Evolutionary conservation across 106 monocot genomes (phyloP).

Genomic region (Vanilla planifolia): DNA sequence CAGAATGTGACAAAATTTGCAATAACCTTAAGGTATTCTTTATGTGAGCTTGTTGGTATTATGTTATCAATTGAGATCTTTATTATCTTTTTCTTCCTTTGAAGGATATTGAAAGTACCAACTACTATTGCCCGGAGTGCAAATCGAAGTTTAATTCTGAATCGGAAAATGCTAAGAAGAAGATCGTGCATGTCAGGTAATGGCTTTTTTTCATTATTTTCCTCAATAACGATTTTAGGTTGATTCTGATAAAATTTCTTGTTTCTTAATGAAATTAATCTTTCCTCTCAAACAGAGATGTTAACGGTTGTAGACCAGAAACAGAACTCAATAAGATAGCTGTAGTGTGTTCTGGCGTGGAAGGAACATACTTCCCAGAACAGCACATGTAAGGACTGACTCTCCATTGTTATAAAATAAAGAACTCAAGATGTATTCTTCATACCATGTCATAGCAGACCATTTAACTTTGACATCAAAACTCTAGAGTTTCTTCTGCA

Average conservation of each 20-base stretch:
- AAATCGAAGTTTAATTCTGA: conserved; percentile 43
- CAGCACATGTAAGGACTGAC: conserved; percentile 69
- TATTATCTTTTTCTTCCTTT: neutral
- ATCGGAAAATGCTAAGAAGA: conserved; percentile 34
- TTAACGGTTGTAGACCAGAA: conserved; percentile 17
- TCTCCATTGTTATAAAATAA: neutral
- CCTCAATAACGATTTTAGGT: neutral
- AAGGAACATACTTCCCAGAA: conserved; percentile 69
- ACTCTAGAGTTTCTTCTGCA: no score
- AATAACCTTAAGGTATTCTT: conserved; percentile 48
- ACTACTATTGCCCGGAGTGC: conserved; percentile 92
- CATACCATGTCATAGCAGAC: no score
- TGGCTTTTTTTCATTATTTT: neutral
- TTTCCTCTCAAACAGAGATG: conserved; percentile 33
- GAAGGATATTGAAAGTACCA: conserved; percentile 55
- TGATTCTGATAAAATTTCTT: neutral
- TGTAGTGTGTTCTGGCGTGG: conserved; percentile 62
- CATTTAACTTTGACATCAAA: no score
- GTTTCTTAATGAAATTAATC: neutral
- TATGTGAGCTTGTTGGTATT: neutral
- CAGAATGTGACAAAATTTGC: conserved; percentile 65
- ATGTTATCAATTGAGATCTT: conserved; percentile 2
- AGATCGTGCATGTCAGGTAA: conserved; percentile 32
- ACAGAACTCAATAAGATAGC: conserved; percentile 23
- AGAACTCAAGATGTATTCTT: no score